These are phyloP conservation scores for Dissophora ornata DNA, from an alignment of 192 early-diverging fungal species.

Conservation along the genomic window DNA sequence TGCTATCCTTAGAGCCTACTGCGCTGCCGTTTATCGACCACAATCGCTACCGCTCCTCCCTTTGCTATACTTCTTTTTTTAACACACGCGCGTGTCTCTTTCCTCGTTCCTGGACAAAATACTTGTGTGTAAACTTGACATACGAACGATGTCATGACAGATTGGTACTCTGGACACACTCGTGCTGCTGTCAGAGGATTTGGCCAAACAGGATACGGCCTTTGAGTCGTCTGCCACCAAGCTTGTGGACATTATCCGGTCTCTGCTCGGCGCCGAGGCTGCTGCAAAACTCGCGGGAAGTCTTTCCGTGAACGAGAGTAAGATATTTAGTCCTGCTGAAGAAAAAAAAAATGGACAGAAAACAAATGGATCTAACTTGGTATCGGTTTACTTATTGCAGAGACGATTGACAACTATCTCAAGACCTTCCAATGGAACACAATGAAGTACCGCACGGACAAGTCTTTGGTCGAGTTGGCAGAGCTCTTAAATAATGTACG, in stretches of 20 bases:
- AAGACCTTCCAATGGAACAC: constrained; percentile 94
- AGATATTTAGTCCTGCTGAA: no score
- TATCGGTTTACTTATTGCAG: constrained; percentile 57
- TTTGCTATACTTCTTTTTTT: no score
- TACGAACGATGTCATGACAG: constrained; percentile 61
- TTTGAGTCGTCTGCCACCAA: constrained; percentile 84
- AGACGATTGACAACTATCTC: constrained; percentile 89
- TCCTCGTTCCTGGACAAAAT: constrained; percentile 15
- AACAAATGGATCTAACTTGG: constrained; percentile 1
- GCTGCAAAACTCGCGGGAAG: constrained; percentile 65
- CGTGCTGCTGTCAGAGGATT: constrained; percentile 94
- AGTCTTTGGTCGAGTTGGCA: constrained; percentile 86
- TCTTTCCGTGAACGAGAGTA: constrained; percentile 86
- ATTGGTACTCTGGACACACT: constrained; percentile 96
- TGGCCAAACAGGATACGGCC: constrained; percentile 83
- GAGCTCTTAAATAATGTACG: constrained; percentile 81
- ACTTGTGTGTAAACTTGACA: no score
- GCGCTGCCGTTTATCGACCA: no score
- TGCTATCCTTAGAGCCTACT: no score
- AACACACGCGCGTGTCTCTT: no score
- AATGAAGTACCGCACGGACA: constrained; percentile 96
- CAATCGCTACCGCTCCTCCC: no score
- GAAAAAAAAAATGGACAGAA: no score
- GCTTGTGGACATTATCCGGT: constrained; percentile 86
- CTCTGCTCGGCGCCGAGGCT: constrained; percentile 74